Evolutionary conservation across 768 basidiomycete genomes (phyloP), one percentile per base, ranked within the genome.

Genomic region (Agaricus blazei): DNA sequence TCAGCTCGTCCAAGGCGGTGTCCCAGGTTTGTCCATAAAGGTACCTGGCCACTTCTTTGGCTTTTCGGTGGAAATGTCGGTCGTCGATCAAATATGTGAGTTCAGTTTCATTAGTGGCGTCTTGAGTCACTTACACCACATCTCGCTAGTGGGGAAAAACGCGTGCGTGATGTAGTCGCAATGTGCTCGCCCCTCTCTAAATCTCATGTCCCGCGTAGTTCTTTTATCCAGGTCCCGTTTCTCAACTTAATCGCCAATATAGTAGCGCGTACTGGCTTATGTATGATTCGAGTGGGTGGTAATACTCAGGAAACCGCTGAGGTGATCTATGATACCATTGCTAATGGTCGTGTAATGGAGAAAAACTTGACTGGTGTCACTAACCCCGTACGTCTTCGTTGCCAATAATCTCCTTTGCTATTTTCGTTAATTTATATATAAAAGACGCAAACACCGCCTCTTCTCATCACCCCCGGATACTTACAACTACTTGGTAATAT

Each of bases 201-300:
- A 31, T 19, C 51, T 5, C 40, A 81, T 78, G 34, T 71, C 76
- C 2, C 34, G 7, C 34, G 8, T 34, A 34, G 34, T 8, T 8
- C 34, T 34, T 67, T 75, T 24, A 62, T 84, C 11, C 74, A 79
- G 45, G 77, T 85, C 38, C 77, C 84, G 0, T 90, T 91, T 70
- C 77, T 91, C 19, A 92, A 93, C 64, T 73, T 91, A 28, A 81
- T 93, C 75, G 75, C 81, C 4, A 87, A 88, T 59, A 72, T 93
- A 19, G 75, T 73, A 47, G 74, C 80, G 60, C 77, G 90, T 27
- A 79, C 80, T 2, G 88, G 88, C 2, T 63, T 67, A 1, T 81
- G 88, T 6, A 68, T 77, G 11, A 68, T 91, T n/a, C 81, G 90
- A 48, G 73, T 92, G 1, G 90, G 90, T 26, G 90, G 90, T 45